Base-by-base conservation (phyloP, 768 basidiomycete genomes). In the Mycena capillaripes region DNA sequence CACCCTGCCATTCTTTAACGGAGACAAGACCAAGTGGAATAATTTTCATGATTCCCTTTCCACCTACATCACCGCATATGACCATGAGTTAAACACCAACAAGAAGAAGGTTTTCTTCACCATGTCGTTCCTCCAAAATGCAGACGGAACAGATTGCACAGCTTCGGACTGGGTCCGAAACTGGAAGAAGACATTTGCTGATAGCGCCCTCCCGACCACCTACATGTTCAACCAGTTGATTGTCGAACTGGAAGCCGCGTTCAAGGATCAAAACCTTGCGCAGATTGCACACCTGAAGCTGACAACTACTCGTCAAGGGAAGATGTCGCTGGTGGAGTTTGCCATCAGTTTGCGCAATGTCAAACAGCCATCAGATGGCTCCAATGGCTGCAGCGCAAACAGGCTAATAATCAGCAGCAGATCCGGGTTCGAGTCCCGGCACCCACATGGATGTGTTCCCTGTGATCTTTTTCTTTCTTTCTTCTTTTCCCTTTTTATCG, bases 211-310 rank as follows among this genome's bases (percentile, higher is more conserved):
- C 36, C 48, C 30, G n/a, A 2, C 6, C 7, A 27, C 48, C 32
- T 65, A 53, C 17, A 52, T 30, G 1, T 65, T 52, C 23, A 16
- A 25, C 6, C 8, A 30, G 4, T 48, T 65, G 4, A 14, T 52
- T 6, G 12, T 4, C 0, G 63, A 65, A n/a, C 21, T 65, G 4
- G 46, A 53, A 29, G 23, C 32, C 36, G 46, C 63, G 25, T 65
- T 52, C 50, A 53, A 48, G 48, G 63, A 65, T 36, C 44, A 65
- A 34, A 63, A 63, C 62, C 44, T 63, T 50, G 42, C 42, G 5
- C 64, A 66, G 52, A 34, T 66, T 5, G 32, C 36, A 12, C 65
- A 66, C 19, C 17, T 25, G 21, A 66, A 57, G 29, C 36, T 66
- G 19, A 66, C 65, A 27, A 66, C 12, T 21, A 64, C 30, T 4